Evolutionary conservation across 176 grass and related monocot species (phyloP).

Genomic region (Carex littledalei): DNA sequence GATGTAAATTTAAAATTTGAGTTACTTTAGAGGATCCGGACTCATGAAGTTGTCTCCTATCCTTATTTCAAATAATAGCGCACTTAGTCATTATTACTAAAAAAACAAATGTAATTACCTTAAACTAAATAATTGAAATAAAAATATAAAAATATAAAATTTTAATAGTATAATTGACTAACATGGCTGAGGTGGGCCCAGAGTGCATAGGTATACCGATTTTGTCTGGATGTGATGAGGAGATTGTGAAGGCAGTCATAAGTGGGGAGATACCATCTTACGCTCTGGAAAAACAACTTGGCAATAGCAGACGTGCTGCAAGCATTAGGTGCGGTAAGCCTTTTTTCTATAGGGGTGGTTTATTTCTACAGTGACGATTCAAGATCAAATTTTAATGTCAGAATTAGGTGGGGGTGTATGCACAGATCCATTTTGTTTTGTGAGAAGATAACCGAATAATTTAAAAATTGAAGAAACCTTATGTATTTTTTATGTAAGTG

Average conservation of each 20-base stretch:
- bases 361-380: no score
- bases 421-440: not conserved
- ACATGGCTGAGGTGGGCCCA: not conserved
- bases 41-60: not conserved
- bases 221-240: slow-evolving; percentile 54
- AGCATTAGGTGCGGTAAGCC: slow-evolving; percentile 29
- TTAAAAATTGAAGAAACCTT: not conserved
- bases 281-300: slow-evolving; percentile 50
- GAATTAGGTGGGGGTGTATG: no score
- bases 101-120: no score
- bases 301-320: slow-evolving; percentile 53
- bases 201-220: slow-evolving; percentile 15
- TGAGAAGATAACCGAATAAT: not conserved
- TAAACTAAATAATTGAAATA: no score
- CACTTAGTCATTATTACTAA: no score
- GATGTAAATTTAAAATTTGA: no score
- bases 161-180: not conserved
- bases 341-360: not conserved
- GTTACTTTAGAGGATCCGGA: no score
- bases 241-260: slow-evolving; percentile 41
- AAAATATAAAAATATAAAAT: no score
- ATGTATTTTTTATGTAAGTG: no score
- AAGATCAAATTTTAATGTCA: no score
- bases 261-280: slow-evolving; percentile 54
- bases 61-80: no score